phyloP scores from a whole-genome alignment of 257 asterid species.

The Lycium ferocissimum region DNA sequence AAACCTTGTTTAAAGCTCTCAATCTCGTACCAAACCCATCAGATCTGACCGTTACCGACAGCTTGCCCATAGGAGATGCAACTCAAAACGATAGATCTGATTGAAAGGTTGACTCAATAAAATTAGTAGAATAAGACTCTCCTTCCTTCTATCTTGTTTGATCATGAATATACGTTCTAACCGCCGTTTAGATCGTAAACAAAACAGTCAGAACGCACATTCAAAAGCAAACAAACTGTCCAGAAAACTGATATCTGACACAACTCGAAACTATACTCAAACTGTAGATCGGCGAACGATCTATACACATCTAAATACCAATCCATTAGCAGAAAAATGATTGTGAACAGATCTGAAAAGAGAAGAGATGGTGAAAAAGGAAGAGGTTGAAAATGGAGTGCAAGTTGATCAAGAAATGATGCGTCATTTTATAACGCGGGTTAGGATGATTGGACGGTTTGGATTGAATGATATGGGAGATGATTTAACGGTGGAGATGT shows the following conservation, averaged over 20 bases:
- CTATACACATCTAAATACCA: neutral
- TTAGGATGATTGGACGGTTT: constrained; percentile 46
- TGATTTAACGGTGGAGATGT: constrained; percentile 39
- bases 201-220: no score
- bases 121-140: no score
- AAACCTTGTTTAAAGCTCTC: neutral
- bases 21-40: neutral
- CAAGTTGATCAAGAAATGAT: neutral
- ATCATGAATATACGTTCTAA: no score
- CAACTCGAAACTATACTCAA: constrained; percentile 33
- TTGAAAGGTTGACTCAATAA: no score
- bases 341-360: neutral
- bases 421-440: constrained; percentile 30
- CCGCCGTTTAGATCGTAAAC: no score
- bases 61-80: neutral
- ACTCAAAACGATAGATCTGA: neutral
- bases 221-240: neutral
- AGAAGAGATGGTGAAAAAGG: no score
- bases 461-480: neutral
- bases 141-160: no score
- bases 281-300: constrained; percentile 40
- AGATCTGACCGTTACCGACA: no score
- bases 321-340: neutral
- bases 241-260: no score
- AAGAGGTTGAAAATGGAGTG: neutral